Evolutionary conservation across 108 stramenopile genomes (phyloP).

Genomic region (Mediolabrus comicus): DNA sequence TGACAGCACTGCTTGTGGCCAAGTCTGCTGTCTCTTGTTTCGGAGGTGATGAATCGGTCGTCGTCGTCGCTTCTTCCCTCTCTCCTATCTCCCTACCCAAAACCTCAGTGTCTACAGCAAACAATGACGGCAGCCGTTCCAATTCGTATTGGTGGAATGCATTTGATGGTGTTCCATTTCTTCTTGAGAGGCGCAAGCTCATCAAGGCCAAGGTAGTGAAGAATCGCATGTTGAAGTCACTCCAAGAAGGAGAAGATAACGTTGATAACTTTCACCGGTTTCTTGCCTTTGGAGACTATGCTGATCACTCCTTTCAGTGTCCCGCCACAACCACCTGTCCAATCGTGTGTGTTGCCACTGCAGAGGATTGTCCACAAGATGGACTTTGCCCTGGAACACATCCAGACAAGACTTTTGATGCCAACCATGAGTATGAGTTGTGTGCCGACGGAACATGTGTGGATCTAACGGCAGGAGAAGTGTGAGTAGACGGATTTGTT

Average conservation of each 20-base stretch:
- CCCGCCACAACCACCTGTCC: conserved; percentile 56
- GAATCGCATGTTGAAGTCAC: not conserved
- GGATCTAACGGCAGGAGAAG: conserved; percentile 19
- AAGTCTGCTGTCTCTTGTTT: not conserved
- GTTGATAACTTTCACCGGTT: conserved; percentile 6
- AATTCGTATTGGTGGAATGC: conserved; percentile 17
- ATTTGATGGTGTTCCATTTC: conserved; percentile 28
- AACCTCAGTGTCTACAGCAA: not conserved
- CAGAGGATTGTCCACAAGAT: conserved; percentile 6
- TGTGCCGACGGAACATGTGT: conserved; percentile 61
- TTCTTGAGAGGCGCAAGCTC: conserved; percentile 12
- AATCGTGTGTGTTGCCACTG: conserved; percentile 43
- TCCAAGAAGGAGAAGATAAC: not conserved
- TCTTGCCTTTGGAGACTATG: conserved; percentile 49
- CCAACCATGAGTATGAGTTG: conserved; percentile 14
- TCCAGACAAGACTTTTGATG: not conserved
- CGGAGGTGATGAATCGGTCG: not conserved
- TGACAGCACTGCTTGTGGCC: not conserved
- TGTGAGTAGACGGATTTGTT: conserved; percentile 4
- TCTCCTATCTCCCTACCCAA: not conserved
- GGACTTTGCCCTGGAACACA: conserved; percentile 4
- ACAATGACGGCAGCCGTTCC: not conserved
- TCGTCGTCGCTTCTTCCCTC: not conserved
- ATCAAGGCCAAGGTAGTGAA: not conserved
- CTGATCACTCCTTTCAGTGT: conserved; percentile 45